These are phyloP conservation scores for Spathaspora jeffriesii DNA, from an alignment of 1,139 yeast species.

Conservation along the genomic window DNA sequence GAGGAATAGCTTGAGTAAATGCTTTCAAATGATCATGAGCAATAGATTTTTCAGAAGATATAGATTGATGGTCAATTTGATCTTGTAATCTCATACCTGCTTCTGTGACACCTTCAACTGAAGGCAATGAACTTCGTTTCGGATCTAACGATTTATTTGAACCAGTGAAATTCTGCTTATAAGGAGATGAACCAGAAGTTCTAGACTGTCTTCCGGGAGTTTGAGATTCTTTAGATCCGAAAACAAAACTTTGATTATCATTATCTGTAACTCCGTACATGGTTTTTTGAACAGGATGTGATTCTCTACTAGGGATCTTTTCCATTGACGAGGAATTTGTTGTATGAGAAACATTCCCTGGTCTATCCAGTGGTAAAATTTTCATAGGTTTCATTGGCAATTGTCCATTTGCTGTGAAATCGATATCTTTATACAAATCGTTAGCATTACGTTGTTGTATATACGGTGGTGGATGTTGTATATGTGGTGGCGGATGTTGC, in stretches of 20 bases:
- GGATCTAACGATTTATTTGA: constrained; percentile 1
- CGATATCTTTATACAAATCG: constrained; percentile 35
- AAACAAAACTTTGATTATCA: background rate
- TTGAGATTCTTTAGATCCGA: background rate
- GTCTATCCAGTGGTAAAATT: constrained; percentile 21
- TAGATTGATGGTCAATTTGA: constrained; percentile 15
- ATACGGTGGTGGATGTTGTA: constrained; percentile 2
- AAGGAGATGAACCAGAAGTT: constrained; percentile 4
- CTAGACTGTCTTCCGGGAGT: background rate
- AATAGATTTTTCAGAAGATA: constrained; percentile 6
- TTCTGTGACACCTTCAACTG: constrained; percentile 21
- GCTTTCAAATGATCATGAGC: constrained; percentile 12
- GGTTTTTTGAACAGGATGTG: background rate
- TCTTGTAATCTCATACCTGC: constrained; percentile 25
- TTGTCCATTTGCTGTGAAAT: constrained; percentile 46
- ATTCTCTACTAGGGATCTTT: background rate
- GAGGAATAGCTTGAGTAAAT: constrained; percentile 13
- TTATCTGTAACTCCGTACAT: too few species aligned
- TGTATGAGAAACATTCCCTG: background rate
- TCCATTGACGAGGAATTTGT: background rate
- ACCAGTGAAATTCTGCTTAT: background rate
- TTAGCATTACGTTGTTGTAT: constrained; percentile 6
- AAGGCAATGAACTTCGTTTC: background rate
- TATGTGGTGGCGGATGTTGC: constrained; percentile 3
- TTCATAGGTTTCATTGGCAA: constrained; percentile 47